These are phyloP conservation scores for Saccharomyces uvarum DNA, from an alignment of 1,139 yeast genomes.

Conservation along the genomic window DNA sequence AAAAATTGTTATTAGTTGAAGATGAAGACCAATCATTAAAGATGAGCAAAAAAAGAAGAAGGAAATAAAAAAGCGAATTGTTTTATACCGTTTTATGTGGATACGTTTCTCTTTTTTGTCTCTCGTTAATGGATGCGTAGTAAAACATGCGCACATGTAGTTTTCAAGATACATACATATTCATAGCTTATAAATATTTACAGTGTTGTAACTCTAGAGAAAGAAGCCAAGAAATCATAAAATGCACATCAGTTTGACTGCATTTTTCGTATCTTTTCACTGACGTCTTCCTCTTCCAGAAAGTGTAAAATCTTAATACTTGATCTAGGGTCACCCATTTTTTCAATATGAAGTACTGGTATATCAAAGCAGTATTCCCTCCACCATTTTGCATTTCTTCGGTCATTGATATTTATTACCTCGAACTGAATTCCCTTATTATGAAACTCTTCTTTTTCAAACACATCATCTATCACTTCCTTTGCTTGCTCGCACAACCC, in stretches of 20 bases:
- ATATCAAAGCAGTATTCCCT: constrained; percentile 82
- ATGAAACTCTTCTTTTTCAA: constrained; percentile 15
- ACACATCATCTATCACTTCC: constrained; percentile 40
- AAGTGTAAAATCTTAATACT: constrained; percentile 72
- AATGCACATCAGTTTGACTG: constrained; percentile 4
- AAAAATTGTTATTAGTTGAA: constrained; percentile 20
- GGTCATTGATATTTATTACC: constrained; percentile 60
- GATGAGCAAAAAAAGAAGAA: constrained; percentile 14
- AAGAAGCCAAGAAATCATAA: background rate
- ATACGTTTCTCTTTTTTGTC: background rate
- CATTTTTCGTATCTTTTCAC: constrained; percentile 38
- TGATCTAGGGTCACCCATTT: constrained; percentile 37
- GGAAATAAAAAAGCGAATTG: background rate
- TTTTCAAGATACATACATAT: background rate
- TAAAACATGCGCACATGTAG: background rate
- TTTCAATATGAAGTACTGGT: constrained; percentile 74
- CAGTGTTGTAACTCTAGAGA: background rate
- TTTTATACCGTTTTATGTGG: background rate
- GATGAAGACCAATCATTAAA: constrained; percentile 13
- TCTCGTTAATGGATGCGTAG: background rate
- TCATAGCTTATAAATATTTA: constrained; percentile 1
- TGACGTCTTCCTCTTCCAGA: constrained; percentile 50
- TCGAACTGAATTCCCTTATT: constrained; percentile 35
- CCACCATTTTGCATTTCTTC: constrained; percentile 65
- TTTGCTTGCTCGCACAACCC: constrained; percentile 73